Base-by-base conservation (phyloP, 768 basidiomycete species). In the Lactarius pseudohatsudake region DNA sequence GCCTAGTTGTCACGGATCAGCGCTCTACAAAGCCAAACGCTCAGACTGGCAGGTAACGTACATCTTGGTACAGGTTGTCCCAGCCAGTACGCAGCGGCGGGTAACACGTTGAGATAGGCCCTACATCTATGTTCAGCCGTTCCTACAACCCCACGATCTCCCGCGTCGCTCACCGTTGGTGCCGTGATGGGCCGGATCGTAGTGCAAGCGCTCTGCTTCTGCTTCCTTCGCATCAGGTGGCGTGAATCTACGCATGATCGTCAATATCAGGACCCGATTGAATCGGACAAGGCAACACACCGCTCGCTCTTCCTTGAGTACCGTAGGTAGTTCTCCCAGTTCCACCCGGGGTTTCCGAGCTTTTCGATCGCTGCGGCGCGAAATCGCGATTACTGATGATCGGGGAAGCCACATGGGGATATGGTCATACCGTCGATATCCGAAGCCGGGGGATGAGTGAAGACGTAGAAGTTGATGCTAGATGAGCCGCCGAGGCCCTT, bases 331-430 rank as follows among this genome's bases (percentile, higher is more conserved):
- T 57, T 64, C n/a, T 69, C 69, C 72, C 71, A 75, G 30, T 74
- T 71, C 74, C 74, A 75, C 15, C 74, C 74, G 6, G 71, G 71
- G 59, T 75, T 75, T 10, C 74, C 74, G 10, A 75, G 66, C 41
- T 57, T 63, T 59, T 73, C 74, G 7, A 61, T 64, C 16, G 59
- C 71, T 72, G 26, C 3, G 6, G 22, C n/a, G 26, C n/a, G 34
- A 20, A 16, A 34, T 40, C 7, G 57, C 22, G n/a, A 58, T 45
- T 6, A 36, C 2, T 30, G 8, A 22, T 8, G 28, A 22, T 9
- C 1, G 13, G 6, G 4, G 40, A 7, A 20, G n/a, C 18, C 20
- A 18, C 34, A 8, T 11, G 6, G 18, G 26, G 11, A 26, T 22
- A 36, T 4, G 6, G 11, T 50, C 61, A 26, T 56, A 68, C 71